These are phyloP conservation scores for Podospora anserina DNA, from an alignment of 495 filamentous ascomycete genomes.

Conservation along the genomic window DNA sequence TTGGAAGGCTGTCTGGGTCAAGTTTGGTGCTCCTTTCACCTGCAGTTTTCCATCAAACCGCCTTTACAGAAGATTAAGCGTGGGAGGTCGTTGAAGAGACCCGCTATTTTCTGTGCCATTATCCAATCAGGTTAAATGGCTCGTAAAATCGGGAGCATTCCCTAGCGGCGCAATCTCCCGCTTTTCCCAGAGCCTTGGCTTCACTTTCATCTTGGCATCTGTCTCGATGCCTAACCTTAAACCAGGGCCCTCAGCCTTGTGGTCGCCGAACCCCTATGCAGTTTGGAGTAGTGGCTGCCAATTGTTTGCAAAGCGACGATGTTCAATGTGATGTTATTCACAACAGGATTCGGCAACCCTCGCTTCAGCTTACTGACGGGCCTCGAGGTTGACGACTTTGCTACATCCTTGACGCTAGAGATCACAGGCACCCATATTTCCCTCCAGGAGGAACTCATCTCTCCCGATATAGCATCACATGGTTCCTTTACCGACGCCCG, in stretches of 20 bases:
- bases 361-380: background rate
- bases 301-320: background rate
- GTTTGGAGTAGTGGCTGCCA: background rate
- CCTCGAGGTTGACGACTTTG: background rate
- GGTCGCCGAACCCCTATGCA: background rate
- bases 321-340: background rate
- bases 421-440: background rate
- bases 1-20: no score
- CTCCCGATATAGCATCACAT: background rate
- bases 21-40: no score
- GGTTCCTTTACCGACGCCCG: background rate
- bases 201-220: background rate
- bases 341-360: background rate
- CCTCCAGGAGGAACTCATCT: background rate
- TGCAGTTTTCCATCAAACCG: background rate
- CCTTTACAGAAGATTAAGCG: background rate
- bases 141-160: constrained; percentile 13
- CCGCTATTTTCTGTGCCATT: background rate
- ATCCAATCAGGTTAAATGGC: background rate
- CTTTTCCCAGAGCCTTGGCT: background rate
- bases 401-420: background rate
- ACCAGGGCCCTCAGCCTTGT: constrained; percentile 13
- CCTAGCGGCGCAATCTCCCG: constrained; percentile 8
- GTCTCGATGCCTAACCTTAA: background rate
- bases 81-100: background rate